These are phyloP conservation scores for Globisporangium nagaii DNA, from an alignment of 352 stramenopile species.

Conservation along the genomic window DNA sequence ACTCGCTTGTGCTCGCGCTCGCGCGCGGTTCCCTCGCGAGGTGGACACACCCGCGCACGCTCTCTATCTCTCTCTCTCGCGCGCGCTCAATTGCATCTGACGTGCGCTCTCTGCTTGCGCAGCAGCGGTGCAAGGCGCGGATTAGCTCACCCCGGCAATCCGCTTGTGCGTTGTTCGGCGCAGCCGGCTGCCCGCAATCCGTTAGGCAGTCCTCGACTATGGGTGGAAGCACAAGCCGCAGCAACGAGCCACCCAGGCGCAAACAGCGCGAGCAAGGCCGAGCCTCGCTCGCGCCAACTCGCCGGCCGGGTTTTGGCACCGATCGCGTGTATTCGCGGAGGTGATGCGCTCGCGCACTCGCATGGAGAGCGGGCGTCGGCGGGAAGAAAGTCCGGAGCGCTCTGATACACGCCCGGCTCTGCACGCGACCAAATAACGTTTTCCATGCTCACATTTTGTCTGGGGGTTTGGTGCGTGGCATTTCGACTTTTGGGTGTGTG, in stretches of 20 bases:
- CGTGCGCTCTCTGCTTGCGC: background rate
- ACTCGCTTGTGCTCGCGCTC: background rate
- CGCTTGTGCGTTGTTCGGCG: background rate
- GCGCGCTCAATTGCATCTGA: too few species aligned
- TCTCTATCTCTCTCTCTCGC: too few species aligned
- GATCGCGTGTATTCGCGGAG: background rate
- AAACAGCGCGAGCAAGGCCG: background rate
- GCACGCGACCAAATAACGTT: background rate
- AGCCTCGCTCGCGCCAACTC: background rate
- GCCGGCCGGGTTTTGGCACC: background rate
- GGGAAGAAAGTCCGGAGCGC: background rate
- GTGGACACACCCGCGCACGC: constrained; percentile 1
- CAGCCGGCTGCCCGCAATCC: background rate
- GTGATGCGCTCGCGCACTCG: background rate
- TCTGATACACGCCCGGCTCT: constrained; percentile 1
- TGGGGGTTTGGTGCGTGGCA: too few species aligned
- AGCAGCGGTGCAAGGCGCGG: background rate
- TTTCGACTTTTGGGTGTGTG: too few species aligned
- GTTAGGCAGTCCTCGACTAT: background rate
- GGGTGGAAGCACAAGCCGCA: background rate
- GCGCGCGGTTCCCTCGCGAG: constrained; percentile 3
- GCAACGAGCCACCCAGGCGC: background rate
- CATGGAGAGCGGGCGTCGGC: background rate
- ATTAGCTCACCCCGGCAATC: background rate
- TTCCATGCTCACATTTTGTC: background rate